phyloP scores from a whole-genome alignment of 2,329 filamentous ascomycete genomes.

The Xylaria arbuscula region DNA sequence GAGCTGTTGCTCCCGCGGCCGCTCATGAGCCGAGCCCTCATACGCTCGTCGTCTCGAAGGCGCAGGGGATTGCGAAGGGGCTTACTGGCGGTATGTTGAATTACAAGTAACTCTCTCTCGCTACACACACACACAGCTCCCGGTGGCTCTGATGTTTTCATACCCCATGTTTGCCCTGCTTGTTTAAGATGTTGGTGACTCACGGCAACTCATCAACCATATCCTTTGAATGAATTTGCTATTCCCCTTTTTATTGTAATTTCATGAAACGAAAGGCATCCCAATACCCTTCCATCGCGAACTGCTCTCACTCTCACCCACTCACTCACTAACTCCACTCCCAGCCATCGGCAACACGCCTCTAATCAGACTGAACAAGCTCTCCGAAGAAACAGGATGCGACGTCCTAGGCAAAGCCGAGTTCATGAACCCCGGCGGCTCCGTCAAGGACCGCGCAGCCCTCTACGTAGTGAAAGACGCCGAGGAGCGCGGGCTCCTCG shows the following conservation, averaged over 20 bases:
- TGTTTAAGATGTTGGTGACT: slow-evolving; percentile 1
- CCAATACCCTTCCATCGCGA: too few species aligned
- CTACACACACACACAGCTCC: background rate
- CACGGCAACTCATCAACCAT: background rate
- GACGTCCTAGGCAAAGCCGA: slow-evolving; percentile 96
- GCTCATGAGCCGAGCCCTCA: slow-evolving; percentile 62
- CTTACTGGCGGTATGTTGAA: slow-evolving; percentile 78
- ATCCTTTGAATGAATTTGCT: background rate
- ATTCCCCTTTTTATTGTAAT: background rate
- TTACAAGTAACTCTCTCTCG: background rate
- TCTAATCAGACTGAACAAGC: slow-evolving; percentile 86
- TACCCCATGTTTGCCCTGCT: background rate
- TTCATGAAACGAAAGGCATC: background rate
- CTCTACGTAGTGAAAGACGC: slow-evolving; percentile 94
- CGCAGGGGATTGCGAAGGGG: slow-evolving; percentile 81
- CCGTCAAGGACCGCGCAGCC: slow-evolving; percentile 95
- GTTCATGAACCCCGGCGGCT: slow-evolving; percentile 98
- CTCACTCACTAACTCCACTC: slow-evolving; percentile 4
- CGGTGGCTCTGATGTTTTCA: background rate
- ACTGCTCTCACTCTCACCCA: background rate
- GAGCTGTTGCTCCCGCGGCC: slow-evolving; percentile 50
- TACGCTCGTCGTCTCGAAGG: slow-evolving; percentile 78
- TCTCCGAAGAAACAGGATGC: slow-evolving; percentile 92
- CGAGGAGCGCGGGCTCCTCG: slow-evolving; percentile 85
- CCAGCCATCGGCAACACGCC: slow-evolving; percentile 97